Evolutionary conservation across 2,329 filamentous ascomycete species (phyloP), one percentile per base, ranked within the genome.

Genomic region (Madurella mycetomatis): DNA sequence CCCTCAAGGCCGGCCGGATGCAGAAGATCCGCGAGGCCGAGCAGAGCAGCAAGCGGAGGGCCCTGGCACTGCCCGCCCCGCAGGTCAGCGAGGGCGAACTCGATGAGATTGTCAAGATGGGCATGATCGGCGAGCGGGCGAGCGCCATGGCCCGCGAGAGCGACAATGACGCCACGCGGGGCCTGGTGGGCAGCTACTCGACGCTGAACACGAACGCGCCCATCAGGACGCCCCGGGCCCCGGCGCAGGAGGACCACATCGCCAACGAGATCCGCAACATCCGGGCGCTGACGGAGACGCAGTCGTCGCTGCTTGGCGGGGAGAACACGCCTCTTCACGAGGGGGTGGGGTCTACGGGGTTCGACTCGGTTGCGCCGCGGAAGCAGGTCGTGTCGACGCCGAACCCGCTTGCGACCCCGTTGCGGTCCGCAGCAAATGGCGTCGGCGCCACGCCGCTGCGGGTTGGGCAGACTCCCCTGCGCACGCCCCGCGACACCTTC

Each of bases 21-120:
- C 92, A 97, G 68, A 94, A 88, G 69, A 88, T 99, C 53, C 84
- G 94, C 30, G 94, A 99, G 73, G 94, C 94, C 1, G 94, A 99
- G 71, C 92, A 96, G 72, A 95, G 90, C 74, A 96, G 90, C 76
- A 97, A 96, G 73, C 84, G 94, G 54, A 83, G 90, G 54, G 76
- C 86, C 7, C 77, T 99, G n/a, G 84, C 86, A 44, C 76, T 99
- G 25, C 94, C 94, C 9, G 78, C 88, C 19, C 94, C 94, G 9
- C 94, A 99, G 72, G 90, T 99, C 64, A 86, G 89, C 69, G 94
- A 99, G 66, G 81, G 84, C 42, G 94, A 99, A 72, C 77, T 99
- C 55, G 94, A 99, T 67, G 92, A 96, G 62, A 97, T 99, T 66
- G 90, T 99, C 60, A 99, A 99, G 76, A 95, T 97, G 91, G 92